Base-by-base conservation (phyloP, 1,284 basidiomycete genomes). In the Ceratobasidium sp. region DNA sequence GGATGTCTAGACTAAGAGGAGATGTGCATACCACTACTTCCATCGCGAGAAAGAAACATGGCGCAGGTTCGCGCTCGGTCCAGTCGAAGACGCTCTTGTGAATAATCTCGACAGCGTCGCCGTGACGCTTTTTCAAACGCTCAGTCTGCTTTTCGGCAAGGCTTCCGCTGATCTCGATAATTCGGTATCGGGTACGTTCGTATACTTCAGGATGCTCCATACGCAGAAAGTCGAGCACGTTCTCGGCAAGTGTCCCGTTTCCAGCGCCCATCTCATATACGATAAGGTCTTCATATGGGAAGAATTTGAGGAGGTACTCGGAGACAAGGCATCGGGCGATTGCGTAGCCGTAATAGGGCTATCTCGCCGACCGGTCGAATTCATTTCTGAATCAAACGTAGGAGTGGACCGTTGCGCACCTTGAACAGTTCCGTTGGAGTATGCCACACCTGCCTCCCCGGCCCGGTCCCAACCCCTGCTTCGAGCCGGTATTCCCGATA, bases 241-340 rank as follows among this genome's bases (percentile, higher is more conserved):
- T 94, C 80, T 89, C 83, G 53, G 98, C 97, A 73, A 99, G 87
- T 0, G 97, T 97, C 0, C 98, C 98, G 79, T 99, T 99, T 33
- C 98, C 98, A 1, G 97, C 98, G 41, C 98, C 98, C 76, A 99
- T 92, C 83, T 99, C 98, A 86, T 98, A 99, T 73, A 99, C 91
- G 76, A 94, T 89, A 77, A 99, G 89, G 81, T 98, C 96, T 82
- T 98, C 93, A 81, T 98, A 97, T 0, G 97, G 97, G 81, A 96
- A 98, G 81, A 97, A 93, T 81, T 96, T 95, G 78, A 95, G 87
- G 80, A 98, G 90, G 84, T 99, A 98, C 80, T 97, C 94, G 0
- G 92, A 91, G 27, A 96, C 89, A 27, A 99, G 87, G 80, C 95
- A 98, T 69, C 91, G 89, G 2, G 94, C 95, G 64, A 99, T 90